A percentile compares a stretch with the other conserved stretches of the same genome.
phyloP scores from a whole-genome alignment of 2,329 filamentous ascomycete genomes.

The Phaeomoniella chlamydospora region DNA sequence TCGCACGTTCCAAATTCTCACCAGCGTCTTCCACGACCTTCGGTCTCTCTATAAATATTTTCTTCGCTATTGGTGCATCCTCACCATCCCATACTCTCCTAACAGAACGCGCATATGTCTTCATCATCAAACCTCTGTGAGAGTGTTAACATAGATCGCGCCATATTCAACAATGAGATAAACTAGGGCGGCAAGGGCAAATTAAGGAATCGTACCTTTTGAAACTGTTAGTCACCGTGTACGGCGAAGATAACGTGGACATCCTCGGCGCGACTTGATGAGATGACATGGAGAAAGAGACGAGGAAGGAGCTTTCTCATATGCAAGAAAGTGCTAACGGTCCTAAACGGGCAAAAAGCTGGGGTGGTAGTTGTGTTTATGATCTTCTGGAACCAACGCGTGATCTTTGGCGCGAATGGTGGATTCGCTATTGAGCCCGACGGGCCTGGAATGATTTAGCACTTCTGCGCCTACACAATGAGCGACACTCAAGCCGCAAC shows the following conservation, averaged over 20 bases:
- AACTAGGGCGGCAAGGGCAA: slow-evolving; percentile 2
- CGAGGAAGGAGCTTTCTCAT: background rate
- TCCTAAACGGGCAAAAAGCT: background rate
- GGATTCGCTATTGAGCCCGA: background rate
- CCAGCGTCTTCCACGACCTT: slow-evolving; percentile 24
- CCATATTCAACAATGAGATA: no score
- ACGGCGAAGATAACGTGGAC: slow-evolving; percentile 17
- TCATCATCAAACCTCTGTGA: slow-evolving; percentile 30
- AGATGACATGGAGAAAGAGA: background rate
- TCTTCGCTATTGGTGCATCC: slow-evolving; percentile 25
- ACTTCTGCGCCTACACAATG: no score
- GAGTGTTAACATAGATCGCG: slow-evolving; percentile 7
- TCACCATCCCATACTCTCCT: slow-evolving; percentile 33
- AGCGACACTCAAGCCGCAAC: no score
- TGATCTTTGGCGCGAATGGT: background rate
- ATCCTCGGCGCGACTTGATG: background rate
- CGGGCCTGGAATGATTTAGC: background rate
- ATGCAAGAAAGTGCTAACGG: background rate
- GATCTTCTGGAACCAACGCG: background rate
- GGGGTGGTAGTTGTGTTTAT: background rate
- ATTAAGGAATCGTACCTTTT: slow-evolving; percentile 23
- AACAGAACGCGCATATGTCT: slow-evolving; percentile 31
- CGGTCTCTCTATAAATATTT: slow-evolving; percentile 25
- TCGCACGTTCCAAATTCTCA: slow-evolving; percentile 30
- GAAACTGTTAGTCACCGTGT: slow-evolving; percentile 35